Conservation (phyloP, 2,329 filamentous ascomycete genomes). For the Mycosphaerella sp. region DNA sequence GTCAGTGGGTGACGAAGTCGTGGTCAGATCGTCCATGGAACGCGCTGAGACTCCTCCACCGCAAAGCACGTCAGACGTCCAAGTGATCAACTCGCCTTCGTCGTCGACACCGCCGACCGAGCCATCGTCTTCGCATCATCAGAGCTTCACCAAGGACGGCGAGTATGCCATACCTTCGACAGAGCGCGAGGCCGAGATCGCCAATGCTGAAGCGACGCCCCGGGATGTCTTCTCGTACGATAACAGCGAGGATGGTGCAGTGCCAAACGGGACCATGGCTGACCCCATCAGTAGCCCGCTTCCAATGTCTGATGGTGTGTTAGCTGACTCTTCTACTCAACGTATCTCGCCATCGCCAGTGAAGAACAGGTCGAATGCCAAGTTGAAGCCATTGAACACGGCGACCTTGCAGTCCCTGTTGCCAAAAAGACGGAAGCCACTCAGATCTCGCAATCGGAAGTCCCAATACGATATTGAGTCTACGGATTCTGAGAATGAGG, state of each 20-base stretch:
- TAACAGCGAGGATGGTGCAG: constrained; percentile 25
- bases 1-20: constrained; percentile 10
- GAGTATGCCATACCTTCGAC: constrained; percentile 19
- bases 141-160: constrained; percentile 24
- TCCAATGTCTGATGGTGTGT: background rate
- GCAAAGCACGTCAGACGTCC: constrained; percentile 25
- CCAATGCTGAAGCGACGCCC: constrained; percentile 20
- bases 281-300: constrained; percentile 39
- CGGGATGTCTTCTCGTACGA: constrained; percentile 12
- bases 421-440: constrained; percentile 36
- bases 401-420: constrained; percentile 42
- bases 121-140: constrained; percentile 26
- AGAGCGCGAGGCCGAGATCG: constrained; percentile 11
- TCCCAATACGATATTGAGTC: constrained; percentile 39
- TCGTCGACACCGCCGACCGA: constrained; percentile 32
- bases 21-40: constrained; percentile 17
- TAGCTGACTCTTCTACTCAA: constrained; percentile 23
- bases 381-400: constrained; percentile 36
- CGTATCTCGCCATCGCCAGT: constrained; percentile 20
- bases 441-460: constrained; percentile 22
- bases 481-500: constrained; percentile 30
- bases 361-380: constrained; percentile 25
- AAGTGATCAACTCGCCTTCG: constrained; percentile 32
- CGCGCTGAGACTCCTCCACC: constrained; percentile 20
- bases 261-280: constrained; percentile 39